Conservation (phyloP, 805 yeast species). For the Millerozyma miso region DNA sequence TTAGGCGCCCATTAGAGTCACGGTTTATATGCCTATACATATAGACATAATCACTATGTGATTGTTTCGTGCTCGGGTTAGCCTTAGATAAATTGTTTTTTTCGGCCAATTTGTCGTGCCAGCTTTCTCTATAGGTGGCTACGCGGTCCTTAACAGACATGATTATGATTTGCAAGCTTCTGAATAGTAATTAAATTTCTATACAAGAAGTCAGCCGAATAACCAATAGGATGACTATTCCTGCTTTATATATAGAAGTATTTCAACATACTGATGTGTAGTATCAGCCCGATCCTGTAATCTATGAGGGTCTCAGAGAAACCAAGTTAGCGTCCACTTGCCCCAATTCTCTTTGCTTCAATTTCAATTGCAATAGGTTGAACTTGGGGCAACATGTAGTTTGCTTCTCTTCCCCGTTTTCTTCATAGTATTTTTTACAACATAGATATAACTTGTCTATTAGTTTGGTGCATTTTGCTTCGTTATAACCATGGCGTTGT, state of each 20-base stretch:
- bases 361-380: constrained; percentile 54
- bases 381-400: constrained; percentile 81
- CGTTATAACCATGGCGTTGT: constrained; percentile 58
- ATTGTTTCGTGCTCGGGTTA: constrained; percentile 86
- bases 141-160: constrained; percentile 79
- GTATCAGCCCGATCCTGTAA: no score
- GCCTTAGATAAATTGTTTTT: constrained; percentile 69
- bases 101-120: constrained; percentile 59
- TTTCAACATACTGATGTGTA: no score
- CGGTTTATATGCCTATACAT: constrained; percentile 53
- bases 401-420: constrained; percentile 53
- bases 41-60: constrained; percentile 42
- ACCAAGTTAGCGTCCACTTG: constrained; percentile 54
- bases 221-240: no score
- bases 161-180: constrained; percentile 3
- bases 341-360: constrained; percentile 58
- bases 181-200: background rate
- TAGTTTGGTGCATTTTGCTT: constrained; percentile 62
- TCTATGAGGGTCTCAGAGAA: background rate
- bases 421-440: constrained; percentile 61
- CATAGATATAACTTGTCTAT: constrained; percentile 74
- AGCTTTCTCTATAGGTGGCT: constrained; percentile 38
- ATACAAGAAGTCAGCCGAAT: background rate
- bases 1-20: constrained; percentile 86
- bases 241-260: no score